A percentile compares a stretch with the other conserved stretches of the same genome.
phyloP scores from a whole-genome alignment of 75 land plant species.

The Cupressus sempervirens region DNA sequence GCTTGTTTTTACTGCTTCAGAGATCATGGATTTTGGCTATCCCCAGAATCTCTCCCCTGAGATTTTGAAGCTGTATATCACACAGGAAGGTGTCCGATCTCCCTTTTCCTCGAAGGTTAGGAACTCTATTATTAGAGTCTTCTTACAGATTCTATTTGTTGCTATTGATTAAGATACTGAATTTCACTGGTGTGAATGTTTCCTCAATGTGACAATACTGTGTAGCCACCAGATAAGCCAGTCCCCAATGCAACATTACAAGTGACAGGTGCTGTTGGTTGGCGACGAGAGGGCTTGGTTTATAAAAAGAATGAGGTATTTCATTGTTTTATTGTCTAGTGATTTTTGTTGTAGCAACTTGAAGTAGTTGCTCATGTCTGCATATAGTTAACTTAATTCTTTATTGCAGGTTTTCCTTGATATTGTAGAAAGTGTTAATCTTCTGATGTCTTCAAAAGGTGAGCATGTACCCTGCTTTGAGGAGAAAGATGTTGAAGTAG shows the following conservation, averaged over 20 bases:
- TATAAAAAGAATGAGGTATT: constrained; percentile 98
- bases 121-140: background rate
- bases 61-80: constrained; percentile 93
- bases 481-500: background rate
- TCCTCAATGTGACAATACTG: constrained; percentile 4
- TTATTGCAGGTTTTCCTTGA: constrained; percentile 86
- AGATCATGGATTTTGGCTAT: constrained; percentile 99
- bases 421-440: constrained; percentile 98
- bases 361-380: background rate
- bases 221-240: constrained; percentile 88
- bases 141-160: background rate
- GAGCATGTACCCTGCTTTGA: background rate
- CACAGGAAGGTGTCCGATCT: constrained; percentile 99
- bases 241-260: constrained; percentile 98
- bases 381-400: background rate
- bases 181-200: background rate
- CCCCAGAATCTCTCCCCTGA: constrained; percentile 99
- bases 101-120: constrained; percentile 96
- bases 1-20: constrained; percentile 29
- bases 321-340: constrained; percentile 1
- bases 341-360: background rate
- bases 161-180: background rate
- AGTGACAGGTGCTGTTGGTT: constrained; percentile 99
- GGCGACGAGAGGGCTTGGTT: constrained; percentile 96
- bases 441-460: constrained; percentile 99